A percentile compares a stretch with the other conserved stretches of the same genome.
Conservation (phyloP, 192 early-diverging fungal genomes). For the Rhizophagus sp. region DNA sequence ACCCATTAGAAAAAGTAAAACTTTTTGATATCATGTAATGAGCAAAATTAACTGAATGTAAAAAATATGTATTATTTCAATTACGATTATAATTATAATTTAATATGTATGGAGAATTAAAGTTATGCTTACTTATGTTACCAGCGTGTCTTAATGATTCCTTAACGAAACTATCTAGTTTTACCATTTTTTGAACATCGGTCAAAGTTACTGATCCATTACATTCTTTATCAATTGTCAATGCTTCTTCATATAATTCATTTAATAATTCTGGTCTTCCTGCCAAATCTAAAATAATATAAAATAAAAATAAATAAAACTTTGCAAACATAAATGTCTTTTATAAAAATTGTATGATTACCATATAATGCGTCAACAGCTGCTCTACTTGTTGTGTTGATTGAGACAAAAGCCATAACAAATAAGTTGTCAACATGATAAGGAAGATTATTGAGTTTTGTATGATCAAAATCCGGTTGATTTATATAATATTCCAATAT, state of each 20-base stretch:
- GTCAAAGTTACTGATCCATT: background rate
- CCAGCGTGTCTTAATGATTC: constrained; percentile 1
- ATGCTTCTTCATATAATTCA: constrained; percentile 12
- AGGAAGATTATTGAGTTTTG: background rate
- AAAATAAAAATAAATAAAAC: background rate
- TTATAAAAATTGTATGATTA: too few relatives aligned
- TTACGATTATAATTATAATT: background rate
- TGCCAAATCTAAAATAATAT: background rate
- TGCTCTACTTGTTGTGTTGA: background rate
- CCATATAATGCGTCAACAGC: background rate
- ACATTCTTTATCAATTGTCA: background rate
- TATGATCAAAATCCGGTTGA: background rate
- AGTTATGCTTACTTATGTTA: background rate
- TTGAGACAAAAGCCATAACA: background rate
- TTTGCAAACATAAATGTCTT: too few relatives aligned
- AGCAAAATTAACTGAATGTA: background rate
- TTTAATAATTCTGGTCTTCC: background rate
- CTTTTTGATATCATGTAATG: background rate
- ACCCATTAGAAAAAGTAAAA: constrained; percentile 15
- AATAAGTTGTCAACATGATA: background rate
- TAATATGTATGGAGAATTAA: background rate
- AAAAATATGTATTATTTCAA: background rate
- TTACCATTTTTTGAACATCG: background rate
- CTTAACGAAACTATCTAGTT: constrained; percentile 22
- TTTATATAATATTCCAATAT: background rate